These are phyloP conservation scores for Closterium sp. DNA, from an alignment of 139 green algal species.

Conservation along the genomic window DNA sequence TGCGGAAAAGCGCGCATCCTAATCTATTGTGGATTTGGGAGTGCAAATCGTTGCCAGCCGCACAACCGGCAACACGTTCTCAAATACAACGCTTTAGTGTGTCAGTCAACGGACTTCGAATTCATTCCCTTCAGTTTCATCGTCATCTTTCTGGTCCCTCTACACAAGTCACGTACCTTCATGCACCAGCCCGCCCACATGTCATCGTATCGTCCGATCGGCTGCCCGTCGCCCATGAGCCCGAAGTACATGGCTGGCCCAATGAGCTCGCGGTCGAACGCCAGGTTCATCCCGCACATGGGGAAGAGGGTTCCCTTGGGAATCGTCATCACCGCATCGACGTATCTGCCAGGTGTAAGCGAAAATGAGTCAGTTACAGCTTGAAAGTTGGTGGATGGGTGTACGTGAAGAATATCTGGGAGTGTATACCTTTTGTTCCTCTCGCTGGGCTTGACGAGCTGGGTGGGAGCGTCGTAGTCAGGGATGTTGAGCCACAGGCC, in stretches of 20 bases:
- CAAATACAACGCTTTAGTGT: not conserved
- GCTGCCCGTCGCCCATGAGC: constrained; percentile 95
- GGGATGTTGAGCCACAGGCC: constrained; percentile 97
- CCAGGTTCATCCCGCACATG: constrained; percentile 98
- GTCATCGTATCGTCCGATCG: constrained; percentile 92
- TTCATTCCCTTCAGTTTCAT: not conserved
- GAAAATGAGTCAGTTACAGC: not conserved
- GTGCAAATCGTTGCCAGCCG: not conserved
- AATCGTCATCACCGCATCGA: constrained; percentile 92
- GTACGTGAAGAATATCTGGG: not conserved
- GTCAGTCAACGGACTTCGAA: not conserved
- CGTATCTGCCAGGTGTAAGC: constrained; percentile 61
- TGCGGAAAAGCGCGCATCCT: not conserved
- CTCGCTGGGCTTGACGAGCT: constrained; percentile 96
- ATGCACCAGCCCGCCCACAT: constrained; percentile 98
- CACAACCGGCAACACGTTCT: not conserved
- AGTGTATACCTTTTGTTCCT: constrained; percentile 72
- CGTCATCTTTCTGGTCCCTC: not conserved
- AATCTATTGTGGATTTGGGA: not conserved
- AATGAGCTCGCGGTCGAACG: constrained; percentile 86
- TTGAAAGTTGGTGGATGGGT: not conserved
- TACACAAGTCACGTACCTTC: constrained; percentile 62
- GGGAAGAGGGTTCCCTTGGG: constrained; percentile 93
- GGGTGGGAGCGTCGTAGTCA: constrained; percentile 95
- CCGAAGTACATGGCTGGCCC: constrained; percentile 97